Percentiles rank a stretch among this genome's conserved stretches.
Conservation (phyloP, 345 rosid genomes). For the Diplotaxis tenuifolia region DNA sequence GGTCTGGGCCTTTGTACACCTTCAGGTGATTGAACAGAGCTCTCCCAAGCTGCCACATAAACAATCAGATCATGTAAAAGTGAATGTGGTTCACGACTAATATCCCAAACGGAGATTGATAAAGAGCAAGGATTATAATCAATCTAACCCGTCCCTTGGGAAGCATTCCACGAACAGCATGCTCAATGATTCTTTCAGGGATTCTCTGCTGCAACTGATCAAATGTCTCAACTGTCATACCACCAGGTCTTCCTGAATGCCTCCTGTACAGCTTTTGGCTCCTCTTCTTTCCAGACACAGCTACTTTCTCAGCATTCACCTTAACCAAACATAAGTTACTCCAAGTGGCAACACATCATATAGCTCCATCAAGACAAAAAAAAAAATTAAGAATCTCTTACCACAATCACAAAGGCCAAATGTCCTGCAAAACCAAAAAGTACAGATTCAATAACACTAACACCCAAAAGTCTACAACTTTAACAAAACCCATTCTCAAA, state of each 20-base stretch:
- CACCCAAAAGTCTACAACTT: neutral
- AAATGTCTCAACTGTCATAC: conserved; percentile 93
- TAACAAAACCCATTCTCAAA: neutral
- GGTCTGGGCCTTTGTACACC: no score
- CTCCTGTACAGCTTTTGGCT: conserved; percentile 94
- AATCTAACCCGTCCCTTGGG: conserved; percentile 92
- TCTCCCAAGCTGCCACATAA: conserved; percentile 81
- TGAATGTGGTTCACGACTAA: neutral
- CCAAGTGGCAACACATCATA: neutral
- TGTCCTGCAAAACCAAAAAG: conserved; percentile 54
- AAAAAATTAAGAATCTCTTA: no score
- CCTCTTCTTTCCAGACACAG: conserved; percentile 90
- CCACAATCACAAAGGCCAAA: conserved; percentile 98
- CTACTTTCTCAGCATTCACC: conserved; percentile 97
- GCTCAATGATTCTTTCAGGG: conserved; percentile 93
- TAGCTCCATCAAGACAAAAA: no score
- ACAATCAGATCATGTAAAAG: neutral
- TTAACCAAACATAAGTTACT: conserved; percentile 38
- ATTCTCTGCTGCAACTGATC: conserved; percentile 85
- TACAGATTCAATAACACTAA: neutral
- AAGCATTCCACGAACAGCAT: conserved; percentile 99
- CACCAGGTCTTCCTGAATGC: conserved; percentile 99
- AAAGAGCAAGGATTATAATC: neutral
- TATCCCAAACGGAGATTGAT: neutral
- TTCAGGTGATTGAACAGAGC: conserved; percentile 85